Conservation (phyloP, 768 basidiomycete species). For the Lentinula boryana region DNA sequence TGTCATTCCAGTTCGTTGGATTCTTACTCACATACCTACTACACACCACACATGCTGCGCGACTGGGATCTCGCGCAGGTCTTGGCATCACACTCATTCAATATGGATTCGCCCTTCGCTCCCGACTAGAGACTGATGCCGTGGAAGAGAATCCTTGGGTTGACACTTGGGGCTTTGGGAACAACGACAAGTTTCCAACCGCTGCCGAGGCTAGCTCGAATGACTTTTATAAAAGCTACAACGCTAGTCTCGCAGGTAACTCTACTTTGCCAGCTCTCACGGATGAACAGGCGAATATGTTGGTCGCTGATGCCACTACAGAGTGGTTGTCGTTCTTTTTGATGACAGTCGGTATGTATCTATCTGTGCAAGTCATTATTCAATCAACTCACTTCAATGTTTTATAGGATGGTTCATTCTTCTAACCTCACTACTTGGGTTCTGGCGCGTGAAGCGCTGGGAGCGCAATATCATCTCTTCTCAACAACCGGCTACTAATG, state of each 20-base stretch:
- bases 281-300: conserved; percentile 30
- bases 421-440: conserved; percentile 85
- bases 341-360: conserved; percentile 71
- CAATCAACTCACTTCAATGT: not conserved
- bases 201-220: conserved; percentile 37
- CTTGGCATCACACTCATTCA: conserved; percentile 96
- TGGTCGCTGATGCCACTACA: conserved; percentile 64
- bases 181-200: conserved; percentile 32
- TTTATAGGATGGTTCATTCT: conserved; percentile 75
- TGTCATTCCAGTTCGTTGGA: conserved; percentile 97
- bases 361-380: conserved; percentile 16
- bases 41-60: conserved; percentile 88
- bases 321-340: conserved; percentile 96
- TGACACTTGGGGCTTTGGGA: conserved; percentile 24
- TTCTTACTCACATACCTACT: conserved; percentile 92
- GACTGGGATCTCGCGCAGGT: conserved; percentile 89
- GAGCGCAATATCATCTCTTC: conserved; percentile 70
- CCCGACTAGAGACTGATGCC: conserved; percentile 36
- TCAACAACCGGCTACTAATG: conserved; percentile 19
- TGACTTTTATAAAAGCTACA: conserved; percentile 10
- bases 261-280: conserved; percentile 16
- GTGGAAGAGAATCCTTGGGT: conserved; percentile 16
- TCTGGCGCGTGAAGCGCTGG: conserved; percentile 88
- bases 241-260: conserved; percentile 19
- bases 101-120: conserved; percentile 81